phyloP scores from a whole-genome alignment of 768 basidiomycete genomes.

The Cystobasidium ongulense region DNA sequence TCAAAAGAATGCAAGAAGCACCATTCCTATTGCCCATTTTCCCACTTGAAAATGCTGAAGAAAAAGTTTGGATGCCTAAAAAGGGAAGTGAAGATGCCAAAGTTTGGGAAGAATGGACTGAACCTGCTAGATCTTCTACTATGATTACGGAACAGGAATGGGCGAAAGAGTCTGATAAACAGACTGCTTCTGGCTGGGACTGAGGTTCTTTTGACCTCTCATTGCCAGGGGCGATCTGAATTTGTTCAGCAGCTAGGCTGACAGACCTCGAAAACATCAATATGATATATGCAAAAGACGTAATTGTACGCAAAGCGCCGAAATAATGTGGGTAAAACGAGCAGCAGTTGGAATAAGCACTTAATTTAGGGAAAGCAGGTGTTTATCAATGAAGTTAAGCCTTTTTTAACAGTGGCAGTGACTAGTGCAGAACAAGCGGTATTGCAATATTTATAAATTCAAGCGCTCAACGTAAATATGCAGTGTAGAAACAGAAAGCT shows the following conservation, averaged over 20 bases:
- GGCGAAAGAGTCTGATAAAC: not conserved
- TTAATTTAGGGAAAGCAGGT: too few species aligned
- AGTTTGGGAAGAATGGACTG: not conserved
- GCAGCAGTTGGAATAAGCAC: too few species aligned
- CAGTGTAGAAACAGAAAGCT: too few species aligned
- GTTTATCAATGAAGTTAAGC: too few species aligned
- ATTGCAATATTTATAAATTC: too few species aligned
- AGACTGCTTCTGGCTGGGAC: not conserved
- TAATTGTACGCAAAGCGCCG: not conserved
- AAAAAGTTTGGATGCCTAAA: not conserved
- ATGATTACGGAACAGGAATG: not conserved
- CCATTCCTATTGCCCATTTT: not conserved
- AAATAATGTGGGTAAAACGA: too few species aligned
- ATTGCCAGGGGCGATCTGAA: too few species aligned
- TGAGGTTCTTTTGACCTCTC: not conserved
- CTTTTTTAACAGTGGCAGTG: too few species aligned
- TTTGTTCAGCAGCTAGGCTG: too few species aligned
- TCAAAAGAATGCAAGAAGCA: not conserved
- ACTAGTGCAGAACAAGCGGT: too few species aligned
- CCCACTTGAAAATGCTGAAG: not conserved
- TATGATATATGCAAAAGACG: not conserved
- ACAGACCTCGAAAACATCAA: too few species aligned
- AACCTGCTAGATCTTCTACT: not conserved
- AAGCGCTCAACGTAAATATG: too few species aligned
- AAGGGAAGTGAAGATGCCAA: not conserved